Conservation (phyloP, 202 grass and related monocot species). For the Bolboschoenoplectus hybrid region DNA sequence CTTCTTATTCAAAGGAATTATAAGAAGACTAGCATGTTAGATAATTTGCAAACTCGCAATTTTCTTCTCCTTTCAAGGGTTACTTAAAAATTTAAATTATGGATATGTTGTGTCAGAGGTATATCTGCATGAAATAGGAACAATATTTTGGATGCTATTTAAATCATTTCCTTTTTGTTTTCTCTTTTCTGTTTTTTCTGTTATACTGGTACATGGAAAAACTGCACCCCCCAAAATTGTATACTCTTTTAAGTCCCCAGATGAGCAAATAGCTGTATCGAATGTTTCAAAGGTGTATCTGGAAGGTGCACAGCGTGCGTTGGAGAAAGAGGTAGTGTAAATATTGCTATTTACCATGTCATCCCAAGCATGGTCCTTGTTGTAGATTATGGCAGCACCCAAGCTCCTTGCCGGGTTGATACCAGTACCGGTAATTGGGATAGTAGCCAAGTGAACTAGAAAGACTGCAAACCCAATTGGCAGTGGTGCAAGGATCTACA, state of each 20-base stretch:
- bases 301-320: neutral
- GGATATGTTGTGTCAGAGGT: neutral
- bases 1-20: neutral
- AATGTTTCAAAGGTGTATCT: neutral
- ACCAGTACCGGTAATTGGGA: slow-evolving; percentile 89
- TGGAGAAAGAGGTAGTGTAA: neutral
- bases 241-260: neutral
- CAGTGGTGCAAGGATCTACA: slow-evolving; percentile 76
- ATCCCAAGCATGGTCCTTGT: slow-evolving; percentile 65
- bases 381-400: slow-evolving; percentile 84
- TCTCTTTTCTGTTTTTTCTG: neutral
- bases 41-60: neutral
- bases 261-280: neutral
- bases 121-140: neutral
- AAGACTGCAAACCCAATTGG: slow-evolving; percentile 91
- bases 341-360: slow-evolving; percentile 59
- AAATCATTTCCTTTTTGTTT: neutral
- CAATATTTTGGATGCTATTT: neutral
- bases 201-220: neutral
- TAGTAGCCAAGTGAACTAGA: slow-evolving; percentile 87
- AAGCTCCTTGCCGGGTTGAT: slow-evolving; percentile 87
- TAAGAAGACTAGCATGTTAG: neutral
- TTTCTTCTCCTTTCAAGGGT: neutral
- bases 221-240: neutral
- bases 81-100: neutral